Evolutionary conservation across 306 rosid species (phyloP).

Genomic region (Quercus glauca): DNA sequence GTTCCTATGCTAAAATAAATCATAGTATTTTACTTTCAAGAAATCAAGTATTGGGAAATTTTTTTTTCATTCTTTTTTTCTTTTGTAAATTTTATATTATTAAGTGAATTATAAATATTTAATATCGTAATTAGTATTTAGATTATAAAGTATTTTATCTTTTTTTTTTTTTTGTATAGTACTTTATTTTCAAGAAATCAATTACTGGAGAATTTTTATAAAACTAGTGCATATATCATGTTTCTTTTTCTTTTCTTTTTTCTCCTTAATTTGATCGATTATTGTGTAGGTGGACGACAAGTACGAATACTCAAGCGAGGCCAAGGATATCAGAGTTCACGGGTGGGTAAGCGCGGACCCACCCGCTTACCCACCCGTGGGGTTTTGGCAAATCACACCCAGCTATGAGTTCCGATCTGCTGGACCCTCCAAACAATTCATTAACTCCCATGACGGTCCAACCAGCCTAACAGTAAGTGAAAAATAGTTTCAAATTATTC

Average conservation of each 20-base stretch:
- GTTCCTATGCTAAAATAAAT: too few relatives aligned
- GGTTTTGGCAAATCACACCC: conserved; percentile 78
- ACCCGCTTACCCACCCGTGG: conserved; percentile 47
- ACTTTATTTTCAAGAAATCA: too few relatives aligned
- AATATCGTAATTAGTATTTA: too few relatives aligned
- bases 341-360: conserved; percentile 82
- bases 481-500: not conserved
- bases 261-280: not conserved
- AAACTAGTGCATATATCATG: too few relatives aligned
- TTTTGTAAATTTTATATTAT: too few relatives aligned
- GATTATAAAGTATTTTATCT: too few relatives aligned
- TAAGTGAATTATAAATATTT: too few relatives aligned
- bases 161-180: too few relatives aligned
- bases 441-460: conserved; percentile 89
- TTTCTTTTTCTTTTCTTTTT: not conserved
- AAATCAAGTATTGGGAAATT: accelerated
- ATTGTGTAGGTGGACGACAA: conserved; percentile 76
- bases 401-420: conserved; percentile 77
- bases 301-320: conserved; percentile 81
- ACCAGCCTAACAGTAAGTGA: conserved; percentile 67
- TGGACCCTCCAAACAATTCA: conserved; percentile 81
- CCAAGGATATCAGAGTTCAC: conserved; percentile 74
- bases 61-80: too few relatives aligned
- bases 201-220: too few relatives aligned
- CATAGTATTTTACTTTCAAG: too few relatives aligned